phyloP scores from a whole-genome alignment of 1,284 basidiomycete species.

The Tausonia pullulans region DNA sequence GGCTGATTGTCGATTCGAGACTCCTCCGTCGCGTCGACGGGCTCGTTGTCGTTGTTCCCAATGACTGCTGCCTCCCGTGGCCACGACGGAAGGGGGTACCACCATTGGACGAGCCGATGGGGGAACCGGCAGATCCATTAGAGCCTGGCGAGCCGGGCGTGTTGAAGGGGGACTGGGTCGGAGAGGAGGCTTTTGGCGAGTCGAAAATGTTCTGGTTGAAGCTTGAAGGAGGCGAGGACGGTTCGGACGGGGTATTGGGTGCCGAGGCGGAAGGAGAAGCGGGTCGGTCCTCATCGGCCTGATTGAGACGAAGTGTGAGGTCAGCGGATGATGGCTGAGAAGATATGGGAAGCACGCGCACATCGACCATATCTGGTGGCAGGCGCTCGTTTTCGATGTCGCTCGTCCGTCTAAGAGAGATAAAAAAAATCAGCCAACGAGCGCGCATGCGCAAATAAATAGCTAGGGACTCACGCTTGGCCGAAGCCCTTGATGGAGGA shows the following conservation, averaged over 20 bases:
- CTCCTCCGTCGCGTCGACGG: slow-evolving; percentile 85
- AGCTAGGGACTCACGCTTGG: slow-evolving; percentile 62
- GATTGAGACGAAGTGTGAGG: not conserved
- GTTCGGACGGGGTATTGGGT: slow-evolving; percentile 24
- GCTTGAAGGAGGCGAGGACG: slow-evolving; percentile 32
- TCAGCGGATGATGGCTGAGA: not conserved
- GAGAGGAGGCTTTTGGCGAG: not conserved
- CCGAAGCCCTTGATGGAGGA: slow-evolving; percentile 82
- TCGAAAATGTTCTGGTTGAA: not conserved
- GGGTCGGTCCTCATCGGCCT: slow-evolving; percentile 39
- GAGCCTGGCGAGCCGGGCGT: slow-evolving; percentile 26
- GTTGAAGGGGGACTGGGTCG: not conserved
- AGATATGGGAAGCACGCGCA: slow-evolving; percentile 17
- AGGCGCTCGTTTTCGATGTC: slow-evolving; percentile 98
- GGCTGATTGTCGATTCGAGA: slow-evolving; percentile 88
- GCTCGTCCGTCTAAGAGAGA: slow-evolving; percentile 64
- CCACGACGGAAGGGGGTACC: slow-evolving; percentile 39
- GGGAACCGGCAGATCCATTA: slow-evolving; percentile 14
- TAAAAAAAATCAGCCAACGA: not conserved
- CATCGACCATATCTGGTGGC: slow-evolving; percentile 85
- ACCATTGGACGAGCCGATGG: slow-evolving; percentile 6
- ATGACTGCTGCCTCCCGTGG: slow-evolving; percentile 72
- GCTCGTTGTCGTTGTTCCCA: slow-evolving; percentile 93
- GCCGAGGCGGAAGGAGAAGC: slow-evolving; percentile 33
- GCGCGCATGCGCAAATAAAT: not conserved